Evolutionary conservation across 2,329 filamentous ascomycete species (phyloP).

Genomic region (Xylaria arbuscula): DNA sequence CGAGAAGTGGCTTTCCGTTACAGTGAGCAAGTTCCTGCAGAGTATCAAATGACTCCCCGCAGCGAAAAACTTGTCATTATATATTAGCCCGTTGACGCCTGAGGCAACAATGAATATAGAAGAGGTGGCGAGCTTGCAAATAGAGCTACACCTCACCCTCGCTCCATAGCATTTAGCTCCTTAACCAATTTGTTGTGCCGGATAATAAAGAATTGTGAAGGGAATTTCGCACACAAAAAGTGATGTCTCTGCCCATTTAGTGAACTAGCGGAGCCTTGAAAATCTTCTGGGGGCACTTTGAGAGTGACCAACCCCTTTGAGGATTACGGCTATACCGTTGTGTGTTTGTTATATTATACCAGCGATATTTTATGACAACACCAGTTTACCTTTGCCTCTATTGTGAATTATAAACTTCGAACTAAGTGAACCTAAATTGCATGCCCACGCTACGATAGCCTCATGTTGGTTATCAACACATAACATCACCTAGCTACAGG

Average conservation of each 20-base stretch:
- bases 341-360: no score
- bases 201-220: background rate
- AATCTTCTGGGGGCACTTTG: no score
- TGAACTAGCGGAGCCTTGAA: no score
- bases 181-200: background rate
- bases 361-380: no score
- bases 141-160: background rate
- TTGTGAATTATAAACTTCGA: background rate
- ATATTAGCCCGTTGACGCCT: background rate
- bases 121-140: background rate
- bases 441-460: background rate
- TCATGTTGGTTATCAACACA: background rate
- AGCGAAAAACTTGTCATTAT: background rate
- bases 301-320: no score
- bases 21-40: conserved; percentile 60
- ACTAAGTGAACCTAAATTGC: background rate
- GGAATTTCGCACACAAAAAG: background rate
- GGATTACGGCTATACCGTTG: no score
- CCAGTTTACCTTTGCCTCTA: no score
- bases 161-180: background rate
- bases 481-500: background rate
- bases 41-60: conserved; percentile 29
- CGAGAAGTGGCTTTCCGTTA: conserved; percentile 61
- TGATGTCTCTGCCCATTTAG: no score
- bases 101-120: background rate